phyloP scores from a whole-genome alignment of 768 basidiomycete genomes.

The Hydnum rufescens region DNA sequence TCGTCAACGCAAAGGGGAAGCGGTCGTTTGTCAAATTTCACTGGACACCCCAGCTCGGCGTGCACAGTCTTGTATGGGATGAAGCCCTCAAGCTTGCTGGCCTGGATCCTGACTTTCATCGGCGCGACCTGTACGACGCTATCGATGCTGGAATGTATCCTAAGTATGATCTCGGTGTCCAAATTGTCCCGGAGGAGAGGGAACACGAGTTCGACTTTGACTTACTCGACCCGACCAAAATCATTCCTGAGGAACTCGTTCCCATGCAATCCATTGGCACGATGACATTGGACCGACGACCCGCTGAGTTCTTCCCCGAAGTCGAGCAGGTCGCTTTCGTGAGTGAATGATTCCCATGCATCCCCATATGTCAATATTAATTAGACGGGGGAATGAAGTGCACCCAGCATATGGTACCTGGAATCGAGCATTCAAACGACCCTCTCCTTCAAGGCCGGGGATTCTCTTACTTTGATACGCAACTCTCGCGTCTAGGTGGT shows the following conservation, averaged over 20 bases:
- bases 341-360: neutral
- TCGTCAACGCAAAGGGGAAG: constrained; percentile 45
- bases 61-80: constrained; percentile 73
- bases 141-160: constrained; percentile 51
- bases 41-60: constrained; percentile 63
- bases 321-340: constrained; percentile 70
- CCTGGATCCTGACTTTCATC: constrained; percentile 82
- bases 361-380: no score
- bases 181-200: constrained; percentile 43
- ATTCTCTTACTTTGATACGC: constrained; percentile 78
- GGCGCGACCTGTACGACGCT: constrained; percentile 71
- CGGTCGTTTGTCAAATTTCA: constrained; percentile 80
- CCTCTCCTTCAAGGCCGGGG: constrained; percentile 70
- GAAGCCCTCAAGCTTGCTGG: constrained; percentile 68
- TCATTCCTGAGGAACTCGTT: constrained; percentile 67
- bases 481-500: constrained; percentile 51
- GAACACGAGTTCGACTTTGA: constrained; percentile 79
- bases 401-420: constrained; percentile 32
- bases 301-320: constrained; percentile 60
- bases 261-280: constrained; percentile 64
- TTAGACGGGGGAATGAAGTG: constrained; percentile 19
- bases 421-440: constrained; percentile 33
- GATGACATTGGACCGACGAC: constrained; percentile 4
- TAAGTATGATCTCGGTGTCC: constrained; percentile 64
- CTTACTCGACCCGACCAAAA: constrained; percentile 69